phyloP scores from a whole-genome alignment of 305 asterid species.

The Rubia peregrina region DNA sequence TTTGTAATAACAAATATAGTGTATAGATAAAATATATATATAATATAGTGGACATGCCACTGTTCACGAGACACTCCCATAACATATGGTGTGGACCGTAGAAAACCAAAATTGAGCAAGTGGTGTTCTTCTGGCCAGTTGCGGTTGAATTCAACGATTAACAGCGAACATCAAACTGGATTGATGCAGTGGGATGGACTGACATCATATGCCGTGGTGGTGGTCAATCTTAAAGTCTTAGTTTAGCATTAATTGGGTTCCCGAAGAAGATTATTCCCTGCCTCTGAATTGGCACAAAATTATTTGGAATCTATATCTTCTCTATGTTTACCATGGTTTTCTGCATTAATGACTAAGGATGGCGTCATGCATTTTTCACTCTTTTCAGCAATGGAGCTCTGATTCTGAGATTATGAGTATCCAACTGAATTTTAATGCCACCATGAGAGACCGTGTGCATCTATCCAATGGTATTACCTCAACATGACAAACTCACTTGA shows the following conservation, averaged over 20 bases:
- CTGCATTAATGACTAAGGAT: background rate
- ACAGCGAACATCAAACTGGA: background rate
- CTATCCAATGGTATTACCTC: background rate
- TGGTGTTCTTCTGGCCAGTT: background rate
- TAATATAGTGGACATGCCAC: no score
- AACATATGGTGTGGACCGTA: no score
- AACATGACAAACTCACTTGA: background rate
- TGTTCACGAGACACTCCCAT: no score
- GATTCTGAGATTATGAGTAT: conserved; percentile 1
- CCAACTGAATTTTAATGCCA: background rate
- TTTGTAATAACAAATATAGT: no score
- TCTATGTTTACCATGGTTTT: background rate
- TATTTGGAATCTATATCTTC: background rate
- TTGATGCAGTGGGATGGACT: conserved; percentile 4
- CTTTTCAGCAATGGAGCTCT: background rate
- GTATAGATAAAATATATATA: no score
- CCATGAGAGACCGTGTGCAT: background rate
- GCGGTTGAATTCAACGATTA: background rate
- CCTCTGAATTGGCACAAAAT: conserved; percentile 11
- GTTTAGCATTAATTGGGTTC: conserved; percentile 14
- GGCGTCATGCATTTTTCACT: background rate
- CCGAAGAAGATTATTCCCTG: conserved; percentile 19
- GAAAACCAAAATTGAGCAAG: background rate
- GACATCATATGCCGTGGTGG: conserved; percentile 5
- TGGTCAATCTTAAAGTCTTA: background rate